Percentiles rank a stretch among this genome's conserved stretches.
Conservation (phyloP, 2,329 filamentous ascomycete genomes). For the Calonectria henricotiae region DNA sequence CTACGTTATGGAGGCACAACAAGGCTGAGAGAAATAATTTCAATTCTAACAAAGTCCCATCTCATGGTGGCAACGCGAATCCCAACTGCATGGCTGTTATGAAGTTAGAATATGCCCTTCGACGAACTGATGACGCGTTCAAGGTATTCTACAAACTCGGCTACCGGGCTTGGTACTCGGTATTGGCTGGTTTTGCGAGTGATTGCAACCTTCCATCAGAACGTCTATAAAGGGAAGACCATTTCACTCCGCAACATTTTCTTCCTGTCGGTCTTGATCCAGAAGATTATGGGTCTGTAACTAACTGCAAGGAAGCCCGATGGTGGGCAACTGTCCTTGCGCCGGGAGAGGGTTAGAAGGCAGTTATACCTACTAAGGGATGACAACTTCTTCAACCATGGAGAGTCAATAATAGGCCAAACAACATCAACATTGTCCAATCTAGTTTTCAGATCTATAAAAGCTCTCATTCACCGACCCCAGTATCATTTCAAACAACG, state of each 20-base stretch:
- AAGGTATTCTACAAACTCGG: background rate
- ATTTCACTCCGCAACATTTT: background rate
- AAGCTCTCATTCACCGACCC: background rate
- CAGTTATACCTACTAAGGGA: slow-evolving; percentile 29
- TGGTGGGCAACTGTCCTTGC: slow-evolving; percentile 39
- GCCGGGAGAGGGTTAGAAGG: slow-evolving; percentile 37
- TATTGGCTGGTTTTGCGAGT: no score
- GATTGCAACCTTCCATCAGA: background rate
- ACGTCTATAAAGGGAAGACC: background rate
- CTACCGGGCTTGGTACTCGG: background rate
- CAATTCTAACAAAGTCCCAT: background rate
- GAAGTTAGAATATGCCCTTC: background rate
- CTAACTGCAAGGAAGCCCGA: slow-evolving; percentile 16
- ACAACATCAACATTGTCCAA: background rate
- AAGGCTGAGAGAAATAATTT: no score
- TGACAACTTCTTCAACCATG: slow-evolving; percentile 33
- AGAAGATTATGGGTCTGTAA: background rate
- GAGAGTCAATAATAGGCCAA: slow-evolving; percentile 28
- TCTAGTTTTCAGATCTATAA: background rate
- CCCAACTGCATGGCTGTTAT: background rate
- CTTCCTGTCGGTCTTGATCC: background rate
- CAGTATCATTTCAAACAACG: background rate
- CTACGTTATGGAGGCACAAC: no score
- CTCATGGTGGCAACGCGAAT: background rate
- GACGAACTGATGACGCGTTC: background rate